These are phyloP conservation scores for Gossypium trilobum DNA, from an alignment of 441 rosid species.

Conservation along the genomic window DNA sequence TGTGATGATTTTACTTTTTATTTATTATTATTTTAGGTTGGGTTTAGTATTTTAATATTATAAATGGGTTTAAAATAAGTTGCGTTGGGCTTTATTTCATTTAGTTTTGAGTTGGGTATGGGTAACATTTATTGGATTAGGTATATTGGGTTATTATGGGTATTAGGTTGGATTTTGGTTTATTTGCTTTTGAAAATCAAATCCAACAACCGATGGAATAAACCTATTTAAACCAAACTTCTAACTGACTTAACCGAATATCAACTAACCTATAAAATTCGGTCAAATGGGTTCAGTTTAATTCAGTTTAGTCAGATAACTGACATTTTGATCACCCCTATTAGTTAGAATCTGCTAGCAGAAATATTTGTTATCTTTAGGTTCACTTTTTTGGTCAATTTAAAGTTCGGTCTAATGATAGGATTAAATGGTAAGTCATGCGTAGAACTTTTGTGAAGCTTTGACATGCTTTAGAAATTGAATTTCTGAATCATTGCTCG, in stretches of 20 bases:
- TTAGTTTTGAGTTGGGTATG: no score
- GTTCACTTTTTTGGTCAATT: not conserved
- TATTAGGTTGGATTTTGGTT: not conserved
- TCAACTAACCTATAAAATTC: not conserved
- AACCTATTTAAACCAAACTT: not conserved
- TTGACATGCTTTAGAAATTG: conserved; percentile 11
- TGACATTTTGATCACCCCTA: not conserved
- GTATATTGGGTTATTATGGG: not conserved
- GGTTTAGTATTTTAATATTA: no score
- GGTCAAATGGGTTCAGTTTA: not conserved
- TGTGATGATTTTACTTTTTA: no score
- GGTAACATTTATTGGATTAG: not conserved
- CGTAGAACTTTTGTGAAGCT: not conserved
- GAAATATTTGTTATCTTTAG: not conserved
- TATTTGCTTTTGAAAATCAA: not conserved
- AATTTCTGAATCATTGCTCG: not conserved
- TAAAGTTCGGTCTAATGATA: not conserved
- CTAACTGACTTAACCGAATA: not conserved
- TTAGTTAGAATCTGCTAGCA: conserved; percentile 1
- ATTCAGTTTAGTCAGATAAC: not conserved
- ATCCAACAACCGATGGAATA: not conserved
- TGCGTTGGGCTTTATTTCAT: no score
- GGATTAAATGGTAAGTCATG: not conserved
- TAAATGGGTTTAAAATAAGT: no score
- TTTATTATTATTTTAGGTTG: no score